Conservation (phyloP, 176 grass and related monocot genomes). For the Phoenix dactylifera region DNA sequence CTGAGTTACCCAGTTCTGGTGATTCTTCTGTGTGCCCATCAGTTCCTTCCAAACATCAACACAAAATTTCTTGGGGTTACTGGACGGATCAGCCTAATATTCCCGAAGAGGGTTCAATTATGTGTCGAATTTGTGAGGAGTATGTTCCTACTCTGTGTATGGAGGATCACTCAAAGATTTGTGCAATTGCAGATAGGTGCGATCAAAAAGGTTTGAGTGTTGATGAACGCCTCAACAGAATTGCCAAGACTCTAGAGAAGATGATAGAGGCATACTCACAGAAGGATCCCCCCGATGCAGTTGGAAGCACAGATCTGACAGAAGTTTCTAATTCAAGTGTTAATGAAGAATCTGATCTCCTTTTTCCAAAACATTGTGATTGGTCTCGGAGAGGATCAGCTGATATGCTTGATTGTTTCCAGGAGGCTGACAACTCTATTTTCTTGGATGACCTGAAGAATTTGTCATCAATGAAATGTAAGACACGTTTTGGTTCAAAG, state of each 20-base stretch:
- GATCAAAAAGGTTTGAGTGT: slow-evolving; percentile 94
- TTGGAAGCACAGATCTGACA: slow-evolving; percentile 48
- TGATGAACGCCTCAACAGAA: slow-evolving; percentile 75
- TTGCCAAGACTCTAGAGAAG: slow-evolving; percentile 84
- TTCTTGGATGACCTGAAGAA: slow-evolving; percentile 86
- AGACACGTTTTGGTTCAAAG: slow-evolving; percentile 82
- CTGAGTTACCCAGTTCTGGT: slow-evolving; percentile 44
- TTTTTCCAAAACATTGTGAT: slow-evolving; percentile 82
- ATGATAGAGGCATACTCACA: slow-evolving; percentile 68
- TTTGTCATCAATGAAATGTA: slow-evolving; percentile 75
- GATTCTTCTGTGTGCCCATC: slow-evolving; percentile 52
- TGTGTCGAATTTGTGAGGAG: slow-evolving; percentile 99
- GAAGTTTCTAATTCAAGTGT: slow-evolving; percentile 73
- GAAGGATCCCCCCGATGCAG: slow-evolving; percentile 47
- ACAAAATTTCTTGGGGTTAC: slow-evolving; percentile 72
- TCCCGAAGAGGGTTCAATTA: slow-evolving; percentile 94
- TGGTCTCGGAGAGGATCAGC: slow-evolving; percentile 68
- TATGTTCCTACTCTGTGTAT: slow-evolving; percentile 88
- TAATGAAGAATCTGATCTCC: slow-evolving; percentile 79
- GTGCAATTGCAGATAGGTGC: slow-evolving; percentile 88
- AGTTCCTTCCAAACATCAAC: slow-evolving; percentile 62
- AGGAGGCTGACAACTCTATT: slow-evolving; percentile 68
- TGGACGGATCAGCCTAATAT: slow-evolving; percentile 88
- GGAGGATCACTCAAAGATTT: slow-evolving; percentile 83
- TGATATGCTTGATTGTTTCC: slow-evolving; percentile 89